Evolutionary conservation across 1,139 yeast species (phyloP).

Genomic region (Suhomyces bolitotheri): DNA sequence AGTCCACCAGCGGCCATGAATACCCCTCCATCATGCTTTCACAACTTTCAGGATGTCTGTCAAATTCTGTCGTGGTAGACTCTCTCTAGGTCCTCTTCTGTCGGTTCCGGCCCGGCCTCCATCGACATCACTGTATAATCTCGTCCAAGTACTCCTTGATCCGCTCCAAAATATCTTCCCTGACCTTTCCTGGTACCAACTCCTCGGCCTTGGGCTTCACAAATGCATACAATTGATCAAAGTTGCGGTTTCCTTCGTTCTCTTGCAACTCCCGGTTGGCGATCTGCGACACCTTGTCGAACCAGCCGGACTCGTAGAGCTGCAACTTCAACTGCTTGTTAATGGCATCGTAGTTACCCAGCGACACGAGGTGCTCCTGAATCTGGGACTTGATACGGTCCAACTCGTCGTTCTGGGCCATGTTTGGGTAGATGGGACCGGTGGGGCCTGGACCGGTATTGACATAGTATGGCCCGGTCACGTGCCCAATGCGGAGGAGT

Average conservation of each 20-base stretch:
- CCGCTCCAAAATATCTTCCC: conserved; percentile 56
- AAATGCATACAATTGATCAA: conserved; percentile 51
- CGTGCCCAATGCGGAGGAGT: neutral
- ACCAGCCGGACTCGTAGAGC: conserved; percentile 83
- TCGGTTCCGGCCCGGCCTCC: no score
- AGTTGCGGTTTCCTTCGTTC: conserved; percentile 43
- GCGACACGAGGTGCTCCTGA: conserved; percentile 67
- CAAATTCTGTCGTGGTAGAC: no score
- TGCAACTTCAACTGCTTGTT: conserved; percentile 61
- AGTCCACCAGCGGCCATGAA: no score
- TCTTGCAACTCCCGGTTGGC: conserved; percentile 45
- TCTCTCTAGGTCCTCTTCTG: no score
- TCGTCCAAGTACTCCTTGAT: conserved; percentile 64
- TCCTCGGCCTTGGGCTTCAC: conserved; percentile 68
- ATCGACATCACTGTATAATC: conserved; percentile 33
- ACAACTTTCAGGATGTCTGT: no score
- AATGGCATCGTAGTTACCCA: conserved; percentile 78
- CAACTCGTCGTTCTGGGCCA: conserved; percentile 41
- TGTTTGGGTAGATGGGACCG: conserved; percentile 8
- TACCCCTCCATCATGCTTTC: no score
- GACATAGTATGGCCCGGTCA: neutral
- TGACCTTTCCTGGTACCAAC: conserved; percentile 68
- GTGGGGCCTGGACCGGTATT: neutral
- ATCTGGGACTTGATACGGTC: conserved; percentile 62
- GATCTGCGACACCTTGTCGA: conserved; percentile 64